Evolutionary conservation across 1,284 basidiomycete genomes (phyloP), one percentile per base, ranked within the genome.

Genomic region (Neonothopanus nambi): DNA sequence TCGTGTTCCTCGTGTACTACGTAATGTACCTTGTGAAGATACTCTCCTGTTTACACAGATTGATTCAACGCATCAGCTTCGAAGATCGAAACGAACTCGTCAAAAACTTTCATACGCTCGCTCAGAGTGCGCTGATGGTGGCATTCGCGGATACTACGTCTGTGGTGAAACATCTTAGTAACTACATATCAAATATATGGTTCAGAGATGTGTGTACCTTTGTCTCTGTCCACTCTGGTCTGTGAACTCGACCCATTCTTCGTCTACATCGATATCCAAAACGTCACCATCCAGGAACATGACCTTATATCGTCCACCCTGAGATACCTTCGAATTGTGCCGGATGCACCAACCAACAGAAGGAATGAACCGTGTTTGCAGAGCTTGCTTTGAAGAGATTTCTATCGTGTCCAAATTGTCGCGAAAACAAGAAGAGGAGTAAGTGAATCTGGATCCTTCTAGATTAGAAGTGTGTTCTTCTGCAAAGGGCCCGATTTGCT

Each of bases 231-330:
- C 73, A 3, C 63, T 51, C 38, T 53, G 58, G 36, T 60, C 63
- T 17, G 58, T 65, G 37, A 72, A 64, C 55, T 73, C 70, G 1
- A 70, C 68, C 64, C 68, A 69, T 39, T 76, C 74, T 52, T 76
- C 70, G 47, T 74, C 73, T 2, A 72, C 68, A 52, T 77, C 73
- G 41, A 78, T 66, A 46, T 76, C 72, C 55, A 78, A 60, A 20
- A 67, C 59, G 24, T 65, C 65, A 1, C 76, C 76, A 61, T 78
- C 76, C n/a, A 74, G 52, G 50, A 77, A 78, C 75, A 78, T 75
- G 15, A 78, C 68, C 55, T 67, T 70, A 56, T 77, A 77, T 23
- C 67, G 59, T 9, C 72, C 70, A 9, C 67, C 72, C 47, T 68
- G 68, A 17, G 70, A 69, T 1, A 70, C 64, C n/a, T 60, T 62